phyloP scores from a whole-genome alignment of 768 basidiomycete species.

The Terana coerulea region DNA sequence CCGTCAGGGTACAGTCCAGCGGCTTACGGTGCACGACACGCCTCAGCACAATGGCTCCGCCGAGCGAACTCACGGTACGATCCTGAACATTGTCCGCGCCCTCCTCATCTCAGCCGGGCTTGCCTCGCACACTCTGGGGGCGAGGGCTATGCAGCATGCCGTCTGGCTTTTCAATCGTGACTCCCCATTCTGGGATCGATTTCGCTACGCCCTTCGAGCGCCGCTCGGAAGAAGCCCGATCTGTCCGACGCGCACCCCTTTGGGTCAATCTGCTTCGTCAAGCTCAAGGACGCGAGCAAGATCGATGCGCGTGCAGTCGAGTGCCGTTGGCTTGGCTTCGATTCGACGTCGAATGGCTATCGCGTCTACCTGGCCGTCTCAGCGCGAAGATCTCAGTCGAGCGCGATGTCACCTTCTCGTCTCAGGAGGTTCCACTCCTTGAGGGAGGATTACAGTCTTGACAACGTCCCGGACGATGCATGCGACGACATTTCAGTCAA shows the following conservation, averaged over 20 bases:
- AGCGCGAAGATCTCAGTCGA: slow-evolving; percentile 23
- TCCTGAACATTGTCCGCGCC: slow-evolving; percentile 5
- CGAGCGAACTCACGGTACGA: slow-evolving; percentile 15
- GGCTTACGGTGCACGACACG: slow-evolving; percentile 19
- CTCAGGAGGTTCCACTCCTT: slow-evolving; percentile 2
- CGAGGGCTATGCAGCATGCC: too few species aligned
- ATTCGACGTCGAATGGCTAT: slow-evolving; percentile 27
- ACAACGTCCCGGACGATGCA: too few species aligned
- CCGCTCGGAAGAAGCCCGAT: too few species aligned
- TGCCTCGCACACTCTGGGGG: too few species aligned
- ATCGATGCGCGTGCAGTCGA: not conserved
- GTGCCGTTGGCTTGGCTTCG: slow-evolving; percentile 31
- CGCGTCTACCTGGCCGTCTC: slow-evolving; percentile 32
- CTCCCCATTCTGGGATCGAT: not conserved
- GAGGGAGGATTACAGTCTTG: slow-evolving; percentile 2
- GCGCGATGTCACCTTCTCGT: slow-evolving; percentile 2
- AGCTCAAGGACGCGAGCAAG: not conserved
- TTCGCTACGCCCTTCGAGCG: too few species aligned
- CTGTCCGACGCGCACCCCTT: not conserved
- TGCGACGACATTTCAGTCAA: too few species aligned
- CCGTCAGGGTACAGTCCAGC: slow-evolving; percentile 12
- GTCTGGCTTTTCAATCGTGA: not conserved
- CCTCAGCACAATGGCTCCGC: slow-evolving; percentile 25
- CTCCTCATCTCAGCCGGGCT: not conserved
- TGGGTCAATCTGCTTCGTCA: slow-evolving; percentile 1